These are phyloP conservation scores for Aspergillus steynii DNA, from an alignment of 495 filamentous ascomycete genomes.

Conservation along the genomic window DNA sequence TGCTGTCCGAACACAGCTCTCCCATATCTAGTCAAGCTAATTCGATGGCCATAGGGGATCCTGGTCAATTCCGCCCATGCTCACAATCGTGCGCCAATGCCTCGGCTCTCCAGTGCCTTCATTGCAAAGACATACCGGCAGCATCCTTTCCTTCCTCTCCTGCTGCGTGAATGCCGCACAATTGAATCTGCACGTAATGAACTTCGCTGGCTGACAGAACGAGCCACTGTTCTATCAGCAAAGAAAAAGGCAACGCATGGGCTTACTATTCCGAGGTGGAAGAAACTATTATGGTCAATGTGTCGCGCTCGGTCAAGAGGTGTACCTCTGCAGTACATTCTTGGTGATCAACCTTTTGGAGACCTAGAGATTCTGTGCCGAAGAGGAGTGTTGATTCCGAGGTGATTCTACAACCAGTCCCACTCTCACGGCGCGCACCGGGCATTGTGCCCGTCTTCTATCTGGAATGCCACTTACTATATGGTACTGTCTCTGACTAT, in stretches of 20 bases:
- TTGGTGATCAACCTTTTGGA: slow-evolving; percentile 89
- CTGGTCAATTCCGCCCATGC: background rate
- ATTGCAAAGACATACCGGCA: slow-evolving; percentile 57
- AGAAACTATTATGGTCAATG: slow-evolving; percentile 42
- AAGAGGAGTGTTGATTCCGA: slow-evolving; percentile 79
- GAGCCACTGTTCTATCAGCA: slow-evolving; percentile 37
- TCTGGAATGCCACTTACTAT: background rate
- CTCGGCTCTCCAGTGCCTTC: slow-evolving; percentile 64
- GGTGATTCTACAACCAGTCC: slow-evolving; percentile 41
- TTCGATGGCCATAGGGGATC: background rate
- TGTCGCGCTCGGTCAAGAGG: slow-evolving; percentile 62
- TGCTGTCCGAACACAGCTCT: background rate
- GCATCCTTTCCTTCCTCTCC: slow-evolving; percentile 59
- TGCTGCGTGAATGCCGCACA: slow-evolving; percentile 71
- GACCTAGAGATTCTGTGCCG: slow-evolving; percentile 74
- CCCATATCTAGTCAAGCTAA: background rate
- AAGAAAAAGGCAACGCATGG: slow-evolving; percentile 1
- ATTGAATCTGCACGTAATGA: slow-evolving; percentile 70
- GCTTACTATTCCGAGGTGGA: slow-evolving; percentile 23
- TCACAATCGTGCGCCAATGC: slow-evolving; percentile 53
- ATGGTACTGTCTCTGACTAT: slow-evolving; percentile 7
- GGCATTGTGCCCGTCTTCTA: background rate
- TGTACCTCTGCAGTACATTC: slow-evolving; percentile 82
- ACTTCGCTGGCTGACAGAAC: slow-evolving; percentile 81
- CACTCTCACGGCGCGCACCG: slow-evolving; percentile 1